Conservation (phyloP, 257 asterid genomes). For the Eustoma russellianum region DNA sequence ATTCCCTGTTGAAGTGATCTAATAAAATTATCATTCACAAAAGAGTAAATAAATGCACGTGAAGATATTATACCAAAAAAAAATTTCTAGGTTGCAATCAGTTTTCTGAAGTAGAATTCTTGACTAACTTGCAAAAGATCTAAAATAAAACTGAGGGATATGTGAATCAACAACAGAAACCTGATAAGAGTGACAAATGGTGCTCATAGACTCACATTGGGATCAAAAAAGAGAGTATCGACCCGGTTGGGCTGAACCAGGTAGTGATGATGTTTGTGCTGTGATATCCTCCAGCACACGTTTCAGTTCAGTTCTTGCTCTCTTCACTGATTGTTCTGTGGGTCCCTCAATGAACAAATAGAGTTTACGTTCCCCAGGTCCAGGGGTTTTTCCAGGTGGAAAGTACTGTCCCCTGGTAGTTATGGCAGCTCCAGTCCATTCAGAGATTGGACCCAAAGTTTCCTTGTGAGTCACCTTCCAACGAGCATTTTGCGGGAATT, state of each 20-base stretch:
- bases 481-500: slow-evolving; percentile 89
- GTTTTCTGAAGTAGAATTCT: no score
- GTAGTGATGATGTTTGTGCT: slow-evolving; percentile 71
- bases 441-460: slow-evolving; percentile 85
- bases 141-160: no score
- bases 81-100: no score
- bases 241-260: slow-evolving; percentile 73
- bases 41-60: no score
- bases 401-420: slow-evolving; percentile 76
- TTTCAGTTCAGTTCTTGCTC: slow-evolving; percentile 78
- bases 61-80: no score
- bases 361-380: slow-evolving; percentile 70
- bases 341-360: slow-evolving; percentile 92
- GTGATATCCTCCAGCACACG: slow-evolving; percentile 85
- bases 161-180: no score
- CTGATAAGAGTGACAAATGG: no score
- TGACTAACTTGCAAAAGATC: no score
- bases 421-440: slow-evolving; percentile 92
- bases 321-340: slow-evolving; percentile 77
- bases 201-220: slow-evolving; percentile 1
- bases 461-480: slow-evolving; percentile 97
- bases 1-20: no score
- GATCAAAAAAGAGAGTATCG: slow-evolving; percentile 58
- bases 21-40: no score
- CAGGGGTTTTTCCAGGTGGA: slow-evolving; percentile 59